These are phyloP conservation scores for Rugonectria rugulosa DNA, from an alignment of 2,329 filamentous ascomycete genomes.

Conservation along the genomic window DNA sequence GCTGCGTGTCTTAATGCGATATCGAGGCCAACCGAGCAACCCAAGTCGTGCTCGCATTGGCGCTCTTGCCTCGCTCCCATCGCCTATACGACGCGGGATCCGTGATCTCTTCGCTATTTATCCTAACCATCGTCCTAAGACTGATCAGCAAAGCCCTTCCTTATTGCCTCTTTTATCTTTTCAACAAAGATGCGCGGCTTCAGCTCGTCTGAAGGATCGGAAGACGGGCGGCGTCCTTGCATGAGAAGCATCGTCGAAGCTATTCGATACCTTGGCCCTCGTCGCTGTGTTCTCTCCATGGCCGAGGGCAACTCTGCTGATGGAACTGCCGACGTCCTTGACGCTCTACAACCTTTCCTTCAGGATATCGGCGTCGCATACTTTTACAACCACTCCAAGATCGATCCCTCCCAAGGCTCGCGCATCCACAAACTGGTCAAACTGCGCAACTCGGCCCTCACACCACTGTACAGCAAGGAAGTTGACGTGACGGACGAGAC, in stretches of 20 bases:
- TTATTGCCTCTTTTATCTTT: no score
- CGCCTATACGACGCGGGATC: no score
- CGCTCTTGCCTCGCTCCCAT: no score
- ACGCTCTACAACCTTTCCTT: conserved; percentile 49
- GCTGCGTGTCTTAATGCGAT: no score
- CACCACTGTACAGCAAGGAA: conserved; percentile 50
- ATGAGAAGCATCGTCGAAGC: conserved; percentile 60
- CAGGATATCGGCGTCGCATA: conserved; percentile 50
- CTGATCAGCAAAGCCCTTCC: no score
- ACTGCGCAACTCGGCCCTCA: conserved; percentile 61
- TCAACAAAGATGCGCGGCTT: no score
- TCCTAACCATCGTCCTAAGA: no score
- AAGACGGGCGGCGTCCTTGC: no score
- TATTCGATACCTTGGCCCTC: conserved; percentile 58
- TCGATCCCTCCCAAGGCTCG: conserved; percentile 52
- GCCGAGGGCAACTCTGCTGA: conserved; percentile 64
- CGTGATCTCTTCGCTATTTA: no score
- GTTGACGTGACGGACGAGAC: conserved; percentile 39
- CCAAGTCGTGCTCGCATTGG: no score
- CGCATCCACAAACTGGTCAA: conserved; percentile 57
- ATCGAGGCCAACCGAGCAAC: no score
- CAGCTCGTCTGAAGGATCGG: no score
- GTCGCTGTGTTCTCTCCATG: conserved; percentile 60
- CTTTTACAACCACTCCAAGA: conserved; percentile 50
- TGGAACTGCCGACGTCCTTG: conserved; percentile 60